A percentile compares a stretch with the other conserved stretches of the same genome.
phyloP scores from a whole-genome alignment of 352 stramenopile genomes.

The Globisporangium irregulare region DNA sequence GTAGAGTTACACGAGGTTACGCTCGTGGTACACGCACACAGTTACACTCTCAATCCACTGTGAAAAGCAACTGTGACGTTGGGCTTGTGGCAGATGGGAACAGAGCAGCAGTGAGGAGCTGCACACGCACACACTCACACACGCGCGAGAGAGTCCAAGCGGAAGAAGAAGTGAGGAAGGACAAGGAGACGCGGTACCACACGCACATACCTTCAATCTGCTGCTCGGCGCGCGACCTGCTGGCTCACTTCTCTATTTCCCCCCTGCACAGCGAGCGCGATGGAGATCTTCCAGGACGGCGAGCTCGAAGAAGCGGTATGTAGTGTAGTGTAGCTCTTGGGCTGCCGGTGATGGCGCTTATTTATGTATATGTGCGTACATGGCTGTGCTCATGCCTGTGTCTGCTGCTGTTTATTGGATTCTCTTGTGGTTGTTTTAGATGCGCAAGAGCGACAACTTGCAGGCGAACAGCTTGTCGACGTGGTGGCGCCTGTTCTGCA shows the following conservation, averaged over 20 bases:
- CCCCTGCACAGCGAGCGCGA: conserved; percentile 13
- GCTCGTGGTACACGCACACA: background rate
- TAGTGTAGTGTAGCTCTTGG: background rate
- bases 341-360: background rate
- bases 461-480: conserved; percentile 46
- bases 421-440: conserved; percentile 22
- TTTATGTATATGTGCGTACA: background rate
- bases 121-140: background rate
- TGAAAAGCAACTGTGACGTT: conserved; percentile 6
- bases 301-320: conserved; percentile 72
- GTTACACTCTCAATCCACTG: background rate
- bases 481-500: conserved; percentile 71
- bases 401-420: background rate
- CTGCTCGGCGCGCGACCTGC: background rate
- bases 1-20: background rate
- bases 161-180: background rate
- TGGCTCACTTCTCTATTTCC: background rate
- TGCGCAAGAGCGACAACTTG: conserved; percentile 49
- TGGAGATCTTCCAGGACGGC: conserved; percentile 83
- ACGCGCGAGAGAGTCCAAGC: background rate
- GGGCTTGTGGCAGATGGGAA: conserved; percentile 5
- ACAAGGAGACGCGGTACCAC: background rate
- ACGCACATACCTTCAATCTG: background rate
- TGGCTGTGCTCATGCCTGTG: conserved; percentile 12
- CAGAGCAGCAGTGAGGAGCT: background rate